phyloP scores from a whole-genome alignment of 768 basidiomycete species.

The Termitomyces titanicus region DNA sequence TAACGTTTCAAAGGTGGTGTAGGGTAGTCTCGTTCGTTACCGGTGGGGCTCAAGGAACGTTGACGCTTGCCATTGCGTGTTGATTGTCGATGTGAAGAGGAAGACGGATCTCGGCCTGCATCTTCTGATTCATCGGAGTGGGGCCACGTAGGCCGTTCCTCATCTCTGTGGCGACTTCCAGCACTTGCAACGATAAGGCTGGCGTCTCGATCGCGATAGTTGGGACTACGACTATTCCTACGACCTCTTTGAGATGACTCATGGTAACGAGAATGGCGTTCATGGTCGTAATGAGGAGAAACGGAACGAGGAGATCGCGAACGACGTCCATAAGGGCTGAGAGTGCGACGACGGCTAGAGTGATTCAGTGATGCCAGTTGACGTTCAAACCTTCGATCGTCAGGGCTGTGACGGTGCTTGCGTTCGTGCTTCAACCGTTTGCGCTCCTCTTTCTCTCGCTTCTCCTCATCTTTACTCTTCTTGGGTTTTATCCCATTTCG shows the following conservation, averaged over 20 bases:
- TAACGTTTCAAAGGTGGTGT: constrained; percentile 41
- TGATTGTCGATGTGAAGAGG: constrained; percentile 23
- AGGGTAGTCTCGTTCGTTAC: constrained; percentile 19
- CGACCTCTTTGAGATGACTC: constrained; percentile 18
- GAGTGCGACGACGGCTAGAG: constrained; percentile 38
- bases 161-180: constrained; percentile 17
- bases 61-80: constrained; percentile 34
- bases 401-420: constrained; percentile 23
- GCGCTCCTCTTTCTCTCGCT: constrained; percentile 43
- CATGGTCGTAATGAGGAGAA: constrained; percentile 20
- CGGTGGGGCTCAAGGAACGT: constrained; percentile 33
- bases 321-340: constrained; percentile 41
- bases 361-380: constrained; percentile 27
- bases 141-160: constrained; percentile 37
- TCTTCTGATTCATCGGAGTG: constrained; percentile 54
- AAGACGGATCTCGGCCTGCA: constrained; percentile 22
- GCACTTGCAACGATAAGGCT: constrained; percentile 29
- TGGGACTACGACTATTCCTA: constrained; percentile 26
- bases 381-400: constrained; percentile 11
- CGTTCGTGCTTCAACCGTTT: constrained; percentile 38
- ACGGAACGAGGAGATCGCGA: constrained; percentile 33
- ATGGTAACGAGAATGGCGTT: constrained; percentile 24
- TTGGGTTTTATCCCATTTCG: constrained; percentile 78
- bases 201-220: constrained; percentile 25
- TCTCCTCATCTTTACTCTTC: constrained; percentile 70